These are phyloP conservation scores for Boletus eberwhitei DNA, from an alignment of 768 basidiomycete genomes.

Conservation along the genomic window DNA sequence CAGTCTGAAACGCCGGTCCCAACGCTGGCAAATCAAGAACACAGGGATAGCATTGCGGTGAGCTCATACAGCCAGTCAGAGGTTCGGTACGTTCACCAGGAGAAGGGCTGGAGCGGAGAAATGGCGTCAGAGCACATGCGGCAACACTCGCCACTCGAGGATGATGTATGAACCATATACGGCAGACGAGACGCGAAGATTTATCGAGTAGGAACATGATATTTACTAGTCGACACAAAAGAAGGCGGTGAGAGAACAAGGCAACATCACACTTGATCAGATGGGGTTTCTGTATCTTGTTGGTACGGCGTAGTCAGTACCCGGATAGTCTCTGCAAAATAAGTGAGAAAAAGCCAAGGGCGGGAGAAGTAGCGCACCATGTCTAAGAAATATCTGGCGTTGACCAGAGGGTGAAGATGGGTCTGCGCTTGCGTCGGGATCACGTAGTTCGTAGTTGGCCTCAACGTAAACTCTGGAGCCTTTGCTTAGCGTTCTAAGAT, in stretches of 20 bases:
- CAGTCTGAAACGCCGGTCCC: constrained; percentile 31
- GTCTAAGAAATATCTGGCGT: constrained; percentile 78
- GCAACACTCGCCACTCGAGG: constrained; percentile 40
- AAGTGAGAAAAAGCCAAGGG: constrained; percentile 3
- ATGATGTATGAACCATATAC: constrained; percentile 29
- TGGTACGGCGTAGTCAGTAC: constrained; percentile 39
- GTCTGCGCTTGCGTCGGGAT: constrained; percentile 65
- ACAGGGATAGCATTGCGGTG: constrained; percentile 30
- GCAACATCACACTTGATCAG: constrained; percentile 18
- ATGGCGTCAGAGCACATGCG: constrained; percentile 35
- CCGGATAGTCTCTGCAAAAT: constrained; percentile 49
- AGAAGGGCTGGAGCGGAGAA: constrained; percentile 35
- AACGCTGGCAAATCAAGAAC: constrained; percentile 26
- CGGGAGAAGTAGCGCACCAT: constrained; percentile 47
- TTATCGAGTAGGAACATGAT: background rate
- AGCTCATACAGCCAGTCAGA: constrained; percentile 25
- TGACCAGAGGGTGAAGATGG: constrained; percentile 66
- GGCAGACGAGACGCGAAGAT: constrained; percentile 2
- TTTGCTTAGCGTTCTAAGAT: constrained; percentile 61
- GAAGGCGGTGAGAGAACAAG: background rate
- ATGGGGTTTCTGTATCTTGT: constrained; percentile 18
- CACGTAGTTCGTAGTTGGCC: constrained; percentile 70
- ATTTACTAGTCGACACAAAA: constrained; percentile 1
- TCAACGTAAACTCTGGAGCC: constrained; percentile 81
- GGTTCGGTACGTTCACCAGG: constrained; percentile 26